Evolutionary conservation across 768 basidiomycete genomes (phyloP).

Genomic region (Naganishia vaughanmartiniae): DNA sequence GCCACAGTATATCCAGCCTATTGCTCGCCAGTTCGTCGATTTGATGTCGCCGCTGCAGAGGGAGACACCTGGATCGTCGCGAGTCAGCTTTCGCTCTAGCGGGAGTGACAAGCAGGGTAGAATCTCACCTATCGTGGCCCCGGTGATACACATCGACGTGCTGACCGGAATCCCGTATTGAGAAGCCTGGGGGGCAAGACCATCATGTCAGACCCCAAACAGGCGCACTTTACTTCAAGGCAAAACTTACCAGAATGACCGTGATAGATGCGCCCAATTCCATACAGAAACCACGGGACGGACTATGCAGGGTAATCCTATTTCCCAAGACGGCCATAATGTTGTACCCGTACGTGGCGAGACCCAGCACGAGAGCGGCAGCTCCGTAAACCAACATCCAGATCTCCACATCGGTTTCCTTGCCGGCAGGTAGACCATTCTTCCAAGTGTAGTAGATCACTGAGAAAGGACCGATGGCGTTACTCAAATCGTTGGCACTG

Average conservation of each 20-base stretch:
- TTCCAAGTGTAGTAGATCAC: slow-evolving; percentile 55
- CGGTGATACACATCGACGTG: slow-evolving; percentile 52
- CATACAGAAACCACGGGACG: slow-evolving; percentile 56
- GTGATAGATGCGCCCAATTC: slow-evolving; percentile 56
- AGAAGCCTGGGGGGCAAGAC: neutral
- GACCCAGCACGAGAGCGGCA: slow-evolving; percentile 39
- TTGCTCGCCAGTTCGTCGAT: slow-evolving; percentile 50
- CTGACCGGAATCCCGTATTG: slow-evolving; percentile 49
- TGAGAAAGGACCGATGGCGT: slow-evolving; percentile 52
- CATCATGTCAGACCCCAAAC: neutral
- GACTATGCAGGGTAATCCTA: slow-evolving; percentile 54
- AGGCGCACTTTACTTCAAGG: neutral
- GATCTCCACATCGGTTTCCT: slow-evolving; percentile 40
- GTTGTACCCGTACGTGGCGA: slow-evolving; percentile 52
- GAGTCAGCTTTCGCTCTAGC: neutral
- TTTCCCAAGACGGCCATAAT: slow-evolving; percentile 54
- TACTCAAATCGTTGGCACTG: slow-evolving; percentile 53
- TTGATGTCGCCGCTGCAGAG: slow-evolving; percentile 48
- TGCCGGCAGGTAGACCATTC: slow-evolving; percentile 38
- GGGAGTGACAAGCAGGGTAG: too few species aligned
- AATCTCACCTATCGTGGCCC: slow-evolving; percentile 48
- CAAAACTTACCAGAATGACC: slow-evolving; percentile 44
- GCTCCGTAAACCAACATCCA: slow-evolving; percentile 54
- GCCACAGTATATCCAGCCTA: slow-evolving; percentile 50
- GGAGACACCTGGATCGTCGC: slow-evolving; percentile 42